Percentiles rank a stretch among this genome's conserved stretches.
These are phyloP conservation scores for Eutypella sp. DNA, from an alignment of 2,329 filamentous ascomycete species.

Conservation along the genomic window DNA sequence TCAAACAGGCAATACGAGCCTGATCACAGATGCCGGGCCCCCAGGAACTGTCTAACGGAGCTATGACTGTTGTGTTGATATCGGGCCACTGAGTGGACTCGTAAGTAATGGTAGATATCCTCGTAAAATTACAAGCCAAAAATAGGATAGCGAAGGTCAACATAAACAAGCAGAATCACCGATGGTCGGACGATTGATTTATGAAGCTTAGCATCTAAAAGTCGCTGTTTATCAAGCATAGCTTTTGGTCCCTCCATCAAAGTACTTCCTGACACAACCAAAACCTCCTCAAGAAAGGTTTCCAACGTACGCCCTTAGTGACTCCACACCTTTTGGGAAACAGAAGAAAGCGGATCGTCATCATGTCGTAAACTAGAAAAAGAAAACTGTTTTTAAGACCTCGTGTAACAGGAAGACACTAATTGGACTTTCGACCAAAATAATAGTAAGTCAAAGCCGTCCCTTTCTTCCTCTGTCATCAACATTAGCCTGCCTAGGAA, in stretches of 20 bases:
- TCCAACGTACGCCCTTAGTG: constrained; percentile 30
- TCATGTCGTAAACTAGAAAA: constrained; percentile 31
- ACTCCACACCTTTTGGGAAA: constrained; percentile 35
- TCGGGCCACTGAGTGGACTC: too few relatives aligned
- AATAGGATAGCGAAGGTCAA: background rate
- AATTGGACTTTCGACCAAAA: constrained; percentile 20
- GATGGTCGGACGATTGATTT: constrained; percentile 18
- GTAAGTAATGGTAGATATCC: too few relatives aligned
- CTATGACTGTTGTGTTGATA: too few relatives aligned
- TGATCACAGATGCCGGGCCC: too few relatives aligned
- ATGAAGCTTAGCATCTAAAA: constrained; percentile 27
- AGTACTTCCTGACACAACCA: constrained; percentile 34
- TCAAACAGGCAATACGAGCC: too few relatives aligned
- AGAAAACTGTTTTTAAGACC: constrained; percentile 24
- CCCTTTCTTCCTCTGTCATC: constrained; percentile 23
- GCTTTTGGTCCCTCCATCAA: constrained; percentile 36
- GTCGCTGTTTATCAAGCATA: constrained; percentile 31
- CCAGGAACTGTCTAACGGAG: too few relatives aligned
- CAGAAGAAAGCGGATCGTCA: constrained; percentile 29
- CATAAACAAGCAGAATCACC: constrained; percentile 4
- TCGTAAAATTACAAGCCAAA: background rate
- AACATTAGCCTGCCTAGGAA: constrained; percentile 28
- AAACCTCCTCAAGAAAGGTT: constrained; percentile 35
- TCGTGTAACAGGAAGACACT: too few relatives aligned
- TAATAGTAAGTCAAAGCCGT: constrained; percentile 21